Evolutionary conservation across 768 basidiomycete genomes (phyloP), one percentile per base, ranked within the genome.

Genomic region (Tephrocybe sp.): DNA sequence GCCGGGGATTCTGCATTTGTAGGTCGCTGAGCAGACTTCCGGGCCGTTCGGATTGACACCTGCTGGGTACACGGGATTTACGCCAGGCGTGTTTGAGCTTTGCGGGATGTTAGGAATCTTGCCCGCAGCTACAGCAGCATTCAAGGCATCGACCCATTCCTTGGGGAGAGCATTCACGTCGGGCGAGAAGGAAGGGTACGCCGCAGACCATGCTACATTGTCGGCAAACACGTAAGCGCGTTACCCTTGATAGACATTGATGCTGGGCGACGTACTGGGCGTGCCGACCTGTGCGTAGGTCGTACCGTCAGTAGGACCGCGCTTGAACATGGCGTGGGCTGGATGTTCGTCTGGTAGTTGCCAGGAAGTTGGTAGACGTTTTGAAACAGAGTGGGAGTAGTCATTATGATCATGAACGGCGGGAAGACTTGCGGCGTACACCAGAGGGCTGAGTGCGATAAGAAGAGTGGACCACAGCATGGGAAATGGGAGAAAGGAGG

Each of bases 11-110:
- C 63, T 62, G 65, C 90, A 93, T 61, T 84, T 79, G 70, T 82
- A 85, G 0, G 86, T 88, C 20, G 86, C 76, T 2, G 91, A 92
- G 70, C 93, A 96, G 54, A 96, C 77, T 6, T 73, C 57, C 7
- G 75, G 64, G 56, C 81, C 70, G 38, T 56, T 71, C 24, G 73
- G 74, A 55, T 78, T 72, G 55, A 68, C 39, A 55, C 78, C 76
- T 24, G 60, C 51, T 40, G 76, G 79, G 59, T 82, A 82, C 1
- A 67, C 65, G 1, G 78, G 78, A 50, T 74, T 77, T 3, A 60
- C 55, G 7, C 65, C 60, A 11, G 70, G 65, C 0, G 59, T 58
- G 54, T 66, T 67, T 7, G 70, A 72, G 3, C 88, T 71, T 15
- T 68, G 57, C 1, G 85, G 80, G 51, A 93, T 72, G 55, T 81